phyloP scores from a whole-genome alignment of 352 stramenopile species.

The Blastocystis sp. region DNA sequence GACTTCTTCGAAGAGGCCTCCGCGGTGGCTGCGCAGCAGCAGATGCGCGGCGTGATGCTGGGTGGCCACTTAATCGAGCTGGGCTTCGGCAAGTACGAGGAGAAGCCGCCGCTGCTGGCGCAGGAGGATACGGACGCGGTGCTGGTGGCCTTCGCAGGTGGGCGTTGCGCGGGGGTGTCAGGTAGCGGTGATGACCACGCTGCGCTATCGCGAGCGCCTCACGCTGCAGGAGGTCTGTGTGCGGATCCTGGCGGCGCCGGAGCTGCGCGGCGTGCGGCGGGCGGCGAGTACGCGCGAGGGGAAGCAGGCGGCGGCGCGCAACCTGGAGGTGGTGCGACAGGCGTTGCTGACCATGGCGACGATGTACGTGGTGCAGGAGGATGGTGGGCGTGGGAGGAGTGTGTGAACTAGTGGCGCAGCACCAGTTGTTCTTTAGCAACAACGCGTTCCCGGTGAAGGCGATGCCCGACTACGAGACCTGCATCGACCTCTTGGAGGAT shows the following conservation, averaged over 20 bases:
- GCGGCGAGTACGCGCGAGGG: neutral
- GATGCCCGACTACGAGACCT: neutral
- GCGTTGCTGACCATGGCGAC: neutral
- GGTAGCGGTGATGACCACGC: neutral
- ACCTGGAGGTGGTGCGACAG: neutral
- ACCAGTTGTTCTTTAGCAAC: neutral
- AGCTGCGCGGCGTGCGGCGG: neutral
- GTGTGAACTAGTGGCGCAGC: neutral
- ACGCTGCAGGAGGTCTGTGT: neutral
- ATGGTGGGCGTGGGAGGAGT: neutral
- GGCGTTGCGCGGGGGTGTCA: neutral
- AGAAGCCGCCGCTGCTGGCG: neutral
- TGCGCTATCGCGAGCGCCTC: neutral
- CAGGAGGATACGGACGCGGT: neutral
- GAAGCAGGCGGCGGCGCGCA: neutral
- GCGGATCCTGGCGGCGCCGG: neutral
- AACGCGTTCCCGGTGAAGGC: neutral
- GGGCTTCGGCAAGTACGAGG: neutral
- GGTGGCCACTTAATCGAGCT: neutral
- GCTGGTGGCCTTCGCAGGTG: neutral
- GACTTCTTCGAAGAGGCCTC: neutral
- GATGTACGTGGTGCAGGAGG: neutral
- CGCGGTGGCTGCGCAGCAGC: neutral
- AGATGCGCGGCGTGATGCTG: neutral
- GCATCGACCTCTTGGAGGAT: slow-evolving; percentile 1